phyloP scores from a whole-genome alignment of 257 asterid species.

The Petrea volubilis region DNA sequence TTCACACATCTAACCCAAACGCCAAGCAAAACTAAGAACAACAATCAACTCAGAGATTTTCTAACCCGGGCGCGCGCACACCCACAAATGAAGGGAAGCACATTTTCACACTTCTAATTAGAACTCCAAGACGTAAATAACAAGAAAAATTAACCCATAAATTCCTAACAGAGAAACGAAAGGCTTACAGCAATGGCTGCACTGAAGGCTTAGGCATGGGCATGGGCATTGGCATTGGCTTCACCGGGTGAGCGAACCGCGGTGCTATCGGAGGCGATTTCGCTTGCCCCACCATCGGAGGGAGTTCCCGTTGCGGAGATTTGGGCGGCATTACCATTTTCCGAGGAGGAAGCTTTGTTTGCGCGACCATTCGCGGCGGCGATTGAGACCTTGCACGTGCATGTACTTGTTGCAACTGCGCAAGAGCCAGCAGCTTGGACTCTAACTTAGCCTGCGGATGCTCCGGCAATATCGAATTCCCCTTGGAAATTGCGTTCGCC shows the following conservation, averaged over 20 bases:
- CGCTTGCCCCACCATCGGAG: slow-evolving; percentile 20
- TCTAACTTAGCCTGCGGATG: slow-evolving; percentile 54
- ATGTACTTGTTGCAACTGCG: slow-evolving; percentile 34
- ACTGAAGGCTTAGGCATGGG: slow-evolving; percentile 26
- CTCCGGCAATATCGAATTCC: slow-evolving; percentile 43
- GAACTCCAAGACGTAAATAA: background rate
- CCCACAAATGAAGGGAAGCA: background rate
- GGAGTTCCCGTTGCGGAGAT: slow-evolving; percentile 34
- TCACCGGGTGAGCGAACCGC: slow-evolving; percentile 31
- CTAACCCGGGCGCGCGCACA: no score
- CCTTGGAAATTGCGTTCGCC: slow-evolving; percentile 20
- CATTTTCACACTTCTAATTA: background rate
- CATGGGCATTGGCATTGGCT: slow-evolving; percentile 23
- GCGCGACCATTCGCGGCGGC: slow-evolving; percentile 31
- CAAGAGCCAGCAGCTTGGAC: slow-evolving; percentile 45
- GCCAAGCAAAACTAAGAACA: background rate
- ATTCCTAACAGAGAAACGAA: background rate
- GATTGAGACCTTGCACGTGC: slow-evolving; percentile 30
- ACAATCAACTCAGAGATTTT: background rate
- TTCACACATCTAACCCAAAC: no score
- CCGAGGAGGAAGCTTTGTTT: slow-evolving; percentile 36
- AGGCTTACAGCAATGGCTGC: slow-evolving; percentile 38
- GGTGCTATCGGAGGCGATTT: slow-evolving; percentile 31
- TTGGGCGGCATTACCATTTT: slow-evolving; percentile 39
- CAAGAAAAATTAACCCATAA: background rate